Evolutionary conservation across 1,284 basidiomycete species (phyloP).

Genomic region (Paramarasmius palmivorus): DNA sequence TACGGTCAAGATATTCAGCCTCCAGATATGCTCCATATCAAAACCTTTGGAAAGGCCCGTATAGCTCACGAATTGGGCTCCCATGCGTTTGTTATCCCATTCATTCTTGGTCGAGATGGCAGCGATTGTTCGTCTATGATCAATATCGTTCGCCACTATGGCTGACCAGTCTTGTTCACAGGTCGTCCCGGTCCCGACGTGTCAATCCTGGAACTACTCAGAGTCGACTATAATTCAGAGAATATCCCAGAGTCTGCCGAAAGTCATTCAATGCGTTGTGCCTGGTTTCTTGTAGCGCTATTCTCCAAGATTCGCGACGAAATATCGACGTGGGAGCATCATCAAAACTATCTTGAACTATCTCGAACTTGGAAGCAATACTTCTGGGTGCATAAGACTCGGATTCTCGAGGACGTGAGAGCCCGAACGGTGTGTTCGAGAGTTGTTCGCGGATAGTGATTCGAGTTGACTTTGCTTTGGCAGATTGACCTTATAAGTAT

Average conservation of each 20-base stretch:
- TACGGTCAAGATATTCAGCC: too few relatives aligned
- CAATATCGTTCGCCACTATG: background rate
- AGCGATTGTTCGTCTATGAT: too few relatives aligned
- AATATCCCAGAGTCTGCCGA: background rate
- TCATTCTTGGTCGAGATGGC: background rate
- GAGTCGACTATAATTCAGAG: background rate
- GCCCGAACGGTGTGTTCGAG: background rate
- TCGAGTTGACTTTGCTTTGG: too few relatives aligned
- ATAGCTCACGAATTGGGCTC: slow-evolving; percentile 11
- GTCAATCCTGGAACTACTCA: background rate
- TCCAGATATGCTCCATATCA: background rate
- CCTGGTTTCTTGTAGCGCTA: background rate
- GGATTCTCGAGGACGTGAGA: background rate
- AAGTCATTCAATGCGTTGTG: background rate
- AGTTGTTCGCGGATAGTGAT: too few relatives aligned
- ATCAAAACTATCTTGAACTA: background rate
- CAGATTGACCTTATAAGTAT: background rate
- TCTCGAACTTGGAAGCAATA: background rate
- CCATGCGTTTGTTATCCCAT: background rate
- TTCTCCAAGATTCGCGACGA: background rate
- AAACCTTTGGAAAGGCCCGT: background rate
- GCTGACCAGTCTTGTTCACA: background rate
- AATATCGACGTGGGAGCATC: background rate
- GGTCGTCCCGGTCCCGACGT: background rate
- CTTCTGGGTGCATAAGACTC: background rate